Conservation (phyloP, 192 early-diverging fungal species). For the Coemansia sp. region DNA sequence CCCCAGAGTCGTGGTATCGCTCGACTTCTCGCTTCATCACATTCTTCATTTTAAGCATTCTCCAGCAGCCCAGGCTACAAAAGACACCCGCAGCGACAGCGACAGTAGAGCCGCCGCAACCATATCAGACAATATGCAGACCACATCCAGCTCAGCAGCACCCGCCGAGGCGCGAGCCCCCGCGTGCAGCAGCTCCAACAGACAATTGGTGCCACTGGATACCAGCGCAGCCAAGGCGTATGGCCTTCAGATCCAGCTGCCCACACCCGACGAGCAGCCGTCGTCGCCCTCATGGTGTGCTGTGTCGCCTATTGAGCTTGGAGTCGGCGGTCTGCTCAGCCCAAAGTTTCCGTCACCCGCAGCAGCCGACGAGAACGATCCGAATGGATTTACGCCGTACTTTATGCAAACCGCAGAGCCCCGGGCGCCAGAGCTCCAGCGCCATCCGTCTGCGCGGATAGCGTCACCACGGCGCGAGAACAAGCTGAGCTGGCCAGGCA, state of each 20-base stretch:
- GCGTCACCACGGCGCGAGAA: not conserved
- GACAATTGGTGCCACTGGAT: not conserved
- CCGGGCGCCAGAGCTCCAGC: conserved; percentile 38
- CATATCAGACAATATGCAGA: not conserved
- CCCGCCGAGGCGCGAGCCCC: not conserved
- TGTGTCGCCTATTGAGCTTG: not conserved
- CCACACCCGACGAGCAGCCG: not conserved
- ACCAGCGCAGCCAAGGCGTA: not conserved
- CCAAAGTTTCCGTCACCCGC: conserved; percentile 32
- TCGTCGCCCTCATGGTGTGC: not conserved
- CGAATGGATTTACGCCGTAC: conserved; percentile 38
- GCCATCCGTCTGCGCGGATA: conserved; percentile 8
- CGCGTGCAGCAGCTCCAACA: not conserved
- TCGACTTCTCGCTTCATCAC: not conserved
- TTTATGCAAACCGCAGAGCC: conserved; percentile 40
- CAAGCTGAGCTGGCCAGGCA: not conserved
- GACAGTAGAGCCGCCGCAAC: not conserved
- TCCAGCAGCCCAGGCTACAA: not conserved
- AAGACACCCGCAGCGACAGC: not conserved
- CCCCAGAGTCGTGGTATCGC: not conserved
- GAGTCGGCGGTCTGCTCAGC: conserved; percentile 10
- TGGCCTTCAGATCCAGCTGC: conserved; percentile 1
- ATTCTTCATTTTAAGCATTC: not conserved
- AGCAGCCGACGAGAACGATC: not conserved
- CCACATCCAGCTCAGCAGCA: not conserved